Conservation (phyloP, 441 rosid genomes). For the Capsella rubella region DNA sequence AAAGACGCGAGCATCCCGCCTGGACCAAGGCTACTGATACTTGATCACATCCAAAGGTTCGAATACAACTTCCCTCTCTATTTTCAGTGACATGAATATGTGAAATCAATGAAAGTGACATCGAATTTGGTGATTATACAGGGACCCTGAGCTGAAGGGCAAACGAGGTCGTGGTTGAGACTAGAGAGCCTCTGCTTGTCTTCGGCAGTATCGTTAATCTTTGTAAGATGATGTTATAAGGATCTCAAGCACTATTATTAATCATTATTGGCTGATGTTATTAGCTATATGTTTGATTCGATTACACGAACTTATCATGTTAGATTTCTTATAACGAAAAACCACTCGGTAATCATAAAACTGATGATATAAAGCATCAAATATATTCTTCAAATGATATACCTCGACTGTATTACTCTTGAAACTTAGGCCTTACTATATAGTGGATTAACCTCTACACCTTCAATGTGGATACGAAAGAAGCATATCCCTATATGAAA, state of each 20-base stretch:
- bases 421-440: too few relatives aligned
- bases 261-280: constrained; percentile 21
- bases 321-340: not conserved
- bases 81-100: constrained; percentile 28
- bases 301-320: constrained; percentile 10
- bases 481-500: too few relatives aligned
- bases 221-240: constrained; percentile 20
- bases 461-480: too few relatives aligned
- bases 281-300: constrained; percentile 4
- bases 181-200: not conserved
- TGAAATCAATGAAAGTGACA: not conserved
- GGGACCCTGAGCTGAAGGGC: constrained; percentile 73
- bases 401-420: too few relatives aligned
- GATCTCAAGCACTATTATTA: constrained; percentile 14
- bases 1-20: constrained; percentile 94
- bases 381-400: too few relatives aligned
- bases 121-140: constrained; percentile 25
- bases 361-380: too few relatives aligned
- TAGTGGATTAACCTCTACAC: too few relatives aligned
- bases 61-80: constrained; percentile 30
- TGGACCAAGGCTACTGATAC: constrained; percentile 93
- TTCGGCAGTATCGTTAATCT: not conserved
- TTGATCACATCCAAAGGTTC: constrained; percentile 84
- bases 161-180: constrained; percentile 50
- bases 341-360: too few relatives aligned